Conservation (phyloP, 768 basidiomycete species). For the Macrolepiota fuliginosa region DNA sequence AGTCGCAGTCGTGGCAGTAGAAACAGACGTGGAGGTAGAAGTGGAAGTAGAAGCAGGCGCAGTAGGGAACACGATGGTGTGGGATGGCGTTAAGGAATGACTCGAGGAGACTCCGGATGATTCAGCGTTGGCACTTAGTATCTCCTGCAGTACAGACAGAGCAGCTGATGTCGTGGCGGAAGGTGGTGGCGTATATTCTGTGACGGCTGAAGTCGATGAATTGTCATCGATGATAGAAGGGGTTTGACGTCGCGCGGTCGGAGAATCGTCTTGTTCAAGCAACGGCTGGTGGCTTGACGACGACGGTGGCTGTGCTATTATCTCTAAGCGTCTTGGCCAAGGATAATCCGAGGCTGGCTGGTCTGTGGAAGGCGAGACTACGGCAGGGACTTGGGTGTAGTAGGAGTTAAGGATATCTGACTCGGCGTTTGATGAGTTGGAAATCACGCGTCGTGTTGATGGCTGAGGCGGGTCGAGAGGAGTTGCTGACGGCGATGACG, state of each 20-base stretch:
- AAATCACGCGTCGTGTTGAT: not conserved
- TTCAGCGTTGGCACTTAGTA: not conserved
- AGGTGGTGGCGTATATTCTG: slow-evolving; percentile 5
- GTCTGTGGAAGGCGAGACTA: slow-evolving; percentile 2
- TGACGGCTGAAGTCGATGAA: slow-evolving; percentile 2
- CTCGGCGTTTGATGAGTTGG: slow-evolving; percentile 4
- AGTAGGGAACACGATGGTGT: not conserved
- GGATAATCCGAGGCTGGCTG: not conserved
- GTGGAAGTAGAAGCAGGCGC: not conserved
- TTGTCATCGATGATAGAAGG: slow-evolving; percentile 10
- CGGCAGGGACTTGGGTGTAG: not conserved
- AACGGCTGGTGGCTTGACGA: not conserved
- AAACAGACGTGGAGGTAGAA: not conserved
- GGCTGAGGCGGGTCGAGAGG: not conserved
- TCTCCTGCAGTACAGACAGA: not conserved
- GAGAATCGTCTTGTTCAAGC: not conserved
- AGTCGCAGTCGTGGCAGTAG: not conserved
- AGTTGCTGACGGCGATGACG: not conserved
- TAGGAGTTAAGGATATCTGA: slow-evolving; percentile 10
- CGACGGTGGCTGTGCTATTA: not conserved
- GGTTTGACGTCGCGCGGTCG: not conserved
- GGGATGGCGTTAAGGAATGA: slow-evolving; percentile 10
- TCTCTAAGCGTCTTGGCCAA: not conserved
- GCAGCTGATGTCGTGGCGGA: not conserved
- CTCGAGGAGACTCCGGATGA: slow-evolving; percentile 4